Base-by-base conservation (phyloP, 2,329 filamentous ascomycete genomes). In the Alternaria rosae region DNA sequence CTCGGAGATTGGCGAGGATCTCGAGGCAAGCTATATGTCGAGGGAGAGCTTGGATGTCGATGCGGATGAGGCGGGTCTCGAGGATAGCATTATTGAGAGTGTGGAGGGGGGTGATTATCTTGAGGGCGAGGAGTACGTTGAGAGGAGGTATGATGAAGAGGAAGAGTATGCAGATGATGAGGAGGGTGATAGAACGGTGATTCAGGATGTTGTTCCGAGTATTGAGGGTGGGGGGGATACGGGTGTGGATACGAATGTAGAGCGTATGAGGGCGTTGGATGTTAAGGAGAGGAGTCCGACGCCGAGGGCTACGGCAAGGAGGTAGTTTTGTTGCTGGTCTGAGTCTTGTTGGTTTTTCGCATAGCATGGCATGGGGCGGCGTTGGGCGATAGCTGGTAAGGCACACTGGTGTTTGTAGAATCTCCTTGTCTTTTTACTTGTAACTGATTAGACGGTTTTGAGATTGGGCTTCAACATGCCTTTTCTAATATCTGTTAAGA, bases 1-100 rank as follows among this genome's bases (percentile, higher is more conserved):
- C 4, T 82, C 81, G 15, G 82, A 78, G 75, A 35, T 75, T 25
- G 76, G 75, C 35, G 82, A 84, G 57, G 84, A 82, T 41, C 73
- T 88, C 44, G 85, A 81, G 17, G 85, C 87, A 28, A 87, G 85
- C 71, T 89, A 87, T 69, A 81, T 89, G 57, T 86, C 85, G 1
- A 80, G 81, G n/a, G 80, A 82, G 13, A 83, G 81, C 12, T 68
- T 84, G 12, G 85, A 87, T 38, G 35, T 38, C 4, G 85, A 87
- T 48, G 79, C 85, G 15, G 85, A 87, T 48, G 79, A 85, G 15
- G 76, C 74, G 4, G 70, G 68, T 4, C 73, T 85, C 57, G 79
- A 78, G 9, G 83, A 84, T 25, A 86, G 85, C 1, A 79, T 83
- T 6, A 76, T 85, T 23, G 83, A 84, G n/a, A 82, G 82, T 20